Conservation (phyloP, 2,329 filamentous ascomycete species). For the Stagonosporopsis vannaccii region DNA sequence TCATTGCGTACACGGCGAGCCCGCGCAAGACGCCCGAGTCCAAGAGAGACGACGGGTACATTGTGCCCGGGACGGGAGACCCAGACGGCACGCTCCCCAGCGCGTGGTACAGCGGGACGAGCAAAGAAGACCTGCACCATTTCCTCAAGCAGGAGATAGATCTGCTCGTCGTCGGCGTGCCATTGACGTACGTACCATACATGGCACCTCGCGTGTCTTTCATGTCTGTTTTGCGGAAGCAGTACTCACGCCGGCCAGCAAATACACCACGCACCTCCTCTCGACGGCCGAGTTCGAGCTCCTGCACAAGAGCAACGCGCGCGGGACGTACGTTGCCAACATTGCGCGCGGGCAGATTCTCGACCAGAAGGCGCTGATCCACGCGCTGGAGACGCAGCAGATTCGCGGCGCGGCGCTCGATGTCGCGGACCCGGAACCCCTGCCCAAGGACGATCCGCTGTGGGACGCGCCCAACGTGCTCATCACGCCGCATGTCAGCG, state of each 20-base stretch:
- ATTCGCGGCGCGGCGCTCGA: constrained; percentile 75
- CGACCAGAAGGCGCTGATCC: constrained; percentile 68
- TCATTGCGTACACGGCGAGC: constrained; percentile 77
- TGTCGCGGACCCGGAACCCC: constrained; percentile 80
- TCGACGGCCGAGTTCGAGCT: constrained; percentile 61
- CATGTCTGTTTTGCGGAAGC: no score
- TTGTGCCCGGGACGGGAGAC: constrained; percentile 72
- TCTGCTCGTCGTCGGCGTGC: constrained; percentile 64
- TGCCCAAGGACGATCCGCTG: constrained; percentile 71
- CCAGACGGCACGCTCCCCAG: constrained; percentile 62
- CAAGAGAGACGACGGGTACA: constrained; percentile 69
- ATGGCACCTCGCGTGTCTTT: neutral
- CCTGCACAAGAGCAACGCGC: constrained; percentile 55
- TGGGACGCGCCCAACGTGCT: constrained; percentile 75
- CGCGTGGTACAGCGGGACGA: constrained; percentile 65
- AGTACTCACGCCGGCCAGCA: constrained; percentile 17
- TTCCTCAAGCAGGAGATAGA: constrained; percentile 66
- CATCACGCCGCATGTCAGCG: constrained; percentile 71
- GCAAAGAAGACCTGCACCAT: constrained; percentile 59
- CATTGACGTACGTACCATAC: constrained; percentile 57
- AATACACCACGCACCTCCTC: constrained; percentile 63
- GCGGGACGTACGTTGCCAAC: constrained; percentile 70
- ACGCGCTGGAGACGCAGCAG: constrained; percentile 64
- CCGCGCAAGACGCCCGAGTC: constrained; percentile 72
- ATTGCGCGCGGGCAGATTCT: constrained; percentile 72